phyloP scores from a whole-genome alignment of 192 early-diverging fungal genomes.

The Mortierella hygrophila region DNA sequence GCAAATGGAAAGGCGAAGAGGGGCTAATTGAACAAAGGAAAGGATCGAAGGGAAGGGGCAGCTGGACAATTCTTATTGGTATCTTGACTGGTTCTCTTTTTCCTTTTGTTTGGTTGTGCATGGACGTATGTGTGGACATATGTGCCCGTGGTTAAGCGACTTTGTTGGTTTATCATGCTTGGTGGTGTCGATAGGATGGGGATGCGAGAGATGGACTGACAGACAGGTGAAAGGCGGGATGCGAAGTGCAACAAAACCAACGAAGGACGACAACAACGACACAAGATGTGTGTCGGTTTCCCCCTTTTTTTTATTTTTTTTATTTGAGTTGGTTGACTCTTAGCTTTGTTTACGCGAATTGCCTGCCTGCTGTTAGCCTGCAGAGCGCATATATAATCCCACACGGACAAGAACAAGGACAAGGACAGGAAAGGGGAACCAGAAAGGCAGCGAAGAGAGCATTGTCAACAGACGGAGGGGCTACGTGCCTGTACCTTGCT shows the following conservation, averaged over 20 bases:
- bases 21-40: not conserved
- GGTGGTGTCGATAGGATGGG: not conserved
- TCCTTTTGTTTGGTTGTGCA: not conserved
- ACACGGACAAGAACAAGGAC: not conserved
- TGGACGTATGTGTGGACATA: not conserved
- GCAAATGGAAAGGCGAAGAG: not conserved
- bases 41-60: not conserved
- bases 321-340: too few relatives aligned
- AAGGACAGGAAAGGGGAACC: not conserved
- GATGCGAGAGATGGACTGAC: not conserved
- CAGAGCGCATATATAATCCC: not conserved
- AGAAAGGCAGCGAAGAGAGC: not conserved
- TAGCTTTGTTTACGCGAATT: not conserved
- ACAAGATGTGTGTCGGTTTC: not conserved
- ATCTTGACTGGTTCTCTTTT: conserved; percentile 2
- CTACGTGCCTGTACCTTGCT: not conserved
- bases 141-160: not conserved
- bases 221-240: too few relatives aligned
- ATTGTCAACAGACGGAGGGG: not conserved
- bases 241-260: too few relatives aligned
- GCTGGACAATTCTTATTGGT: conserved; percentile 6
- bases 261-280: not conserved
- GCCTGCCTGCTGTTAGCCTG: not conserved
- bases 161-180: not conserved
- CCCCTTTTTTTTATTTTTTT: not conserved